Evolutionary conservation across 192 early-diverging fungal genomes (phyloP).

Genomic region (Anaeromyces robustus): DNA sequence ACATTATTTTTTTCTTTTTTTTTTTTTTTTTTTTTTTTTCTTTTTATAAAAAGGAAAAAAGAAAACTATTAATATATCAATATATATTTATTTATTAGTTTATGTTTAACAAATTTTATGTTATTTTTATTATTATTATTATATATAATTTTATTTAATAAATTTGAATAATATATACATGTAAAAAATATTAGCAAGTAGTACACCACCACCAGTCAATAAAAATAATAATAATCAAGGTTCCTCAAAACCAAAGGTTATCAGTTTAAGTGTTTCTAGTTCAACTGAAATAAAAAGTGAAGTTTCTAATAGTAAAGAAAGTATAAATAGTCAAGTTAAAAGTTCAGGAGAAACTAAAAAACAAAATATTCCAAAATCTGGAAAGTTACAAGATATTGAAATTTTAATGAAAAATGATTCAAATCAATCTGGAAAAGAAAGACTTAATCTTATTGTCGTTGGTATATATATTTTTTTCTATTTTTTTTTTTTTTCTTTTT

Average conservation of each 20-base stretch:
- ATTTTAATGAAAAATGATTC: slow-evolving; percentile 56
- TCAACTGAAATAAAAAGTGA: slow-evolving; percentile 10
- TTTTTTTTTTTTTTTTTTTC: too few species aligned
- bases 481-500: slow-evolving; percentile 3
- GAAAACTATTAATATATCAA: too few species aligned
- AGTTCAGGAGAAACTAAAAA: not conserved
- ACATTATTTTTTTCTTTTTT: not conserved
- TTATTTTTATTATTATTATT: too few species aligned
- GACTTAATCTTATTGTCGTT: slow-evolving; percentile 74
- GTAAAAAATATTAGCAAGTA: not conserved
- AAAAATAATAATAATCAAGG: not conserved
- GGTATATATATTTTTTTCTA: slow-evolving; percentile 22
- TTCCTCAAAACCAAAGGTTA: not conserved
- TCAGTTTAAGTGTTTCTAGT: slow-evolving; percentile 2
- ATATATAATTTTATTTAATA: too few species aligned
- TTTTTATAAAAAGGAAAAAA: too few species aligned
- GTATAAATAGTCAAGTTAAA: slow-evolving; percentile 3
- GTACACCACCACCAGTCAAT: not conserved
- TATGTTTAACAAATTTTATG: too few species aligned
- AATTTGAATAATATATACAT: too few species aligned
- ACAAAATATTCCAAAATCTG: slow-evolving; percentile 14
- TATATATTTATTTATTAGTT: too few species aligned
- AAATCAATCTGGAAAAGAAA: slow-evolving; percentile 43
- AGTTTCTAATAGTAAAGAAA: slow-evolving; percentile 3
- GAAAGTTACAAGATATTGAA: slow-evolving; percentile 38